These are phyloP conservation scores for Trametopsis cervina DNA, from an alignment of 768 basidiomycete species.

Conservation along the genomic window DNA sequence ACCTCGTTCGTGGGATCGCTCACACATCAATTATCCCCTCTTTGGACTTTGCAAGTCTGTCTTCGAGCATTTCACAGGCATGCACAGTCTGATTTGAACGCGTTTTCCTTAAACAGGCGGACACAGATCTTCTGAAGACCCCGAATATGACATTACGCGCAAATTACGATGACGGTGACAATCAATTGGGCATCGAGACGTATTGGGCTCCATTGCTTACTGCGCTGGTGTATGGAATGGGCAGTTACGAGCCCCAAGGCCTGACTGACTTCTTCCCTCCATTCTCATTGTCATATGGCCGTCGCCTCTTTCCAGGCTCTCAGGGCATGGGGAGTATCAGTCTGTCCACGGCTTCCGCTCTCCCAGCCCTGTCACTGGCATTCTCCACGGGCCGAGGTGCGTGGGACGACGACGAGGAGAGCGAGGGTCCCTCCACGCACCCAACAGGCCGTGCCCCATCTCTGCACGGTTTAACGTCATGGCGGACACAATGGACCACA, in stretches of 20 bases:
- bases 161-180: conserved; percentile 44
- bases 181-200: conserved; percentile 34
- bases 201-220: conserved; percentile 24
- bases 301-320: conserved; percentile 45
- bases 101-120: conserved; percentile 3
- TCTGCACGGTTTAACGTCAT: conserved; percentile 41
- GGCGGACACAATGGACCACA: conserved; percentile 39
- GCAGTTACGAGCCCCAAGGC: not conserved
- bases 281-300: conserved; percentile 36
- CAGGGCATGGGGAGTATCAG: conserved; percentile 40
- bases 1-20: conserved; percentile 55
- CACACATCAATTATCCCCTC: conserved; percentile 71
- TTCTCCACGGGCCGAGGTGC: conserved; percentile 19
- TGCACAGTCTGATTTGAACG: conserved; percentile 7
- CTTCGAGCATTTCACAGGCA: conserved; percentile 3
- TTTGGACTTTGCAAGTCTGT: conserved; percentile 34
- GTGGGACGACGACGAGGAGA: conserved; percentile 12
- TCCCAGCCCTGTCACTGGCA: conserved; percentile 37
- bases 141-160: conserved; percentile 31
- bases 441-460: conserved; percentile 30
- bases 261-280: conserved; percentile 27
- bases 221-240: not conserved
- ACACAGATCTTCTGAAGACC: conserved; percentile 33
- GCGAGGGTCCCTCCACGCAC: not conserved
- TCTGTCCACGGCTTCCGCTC: conserved; percentile 30